phyloP scores from a whole-genome alignment of 2,329 filamentous ascomycete genomes.

The Talaromyces islandicus region DNA sequence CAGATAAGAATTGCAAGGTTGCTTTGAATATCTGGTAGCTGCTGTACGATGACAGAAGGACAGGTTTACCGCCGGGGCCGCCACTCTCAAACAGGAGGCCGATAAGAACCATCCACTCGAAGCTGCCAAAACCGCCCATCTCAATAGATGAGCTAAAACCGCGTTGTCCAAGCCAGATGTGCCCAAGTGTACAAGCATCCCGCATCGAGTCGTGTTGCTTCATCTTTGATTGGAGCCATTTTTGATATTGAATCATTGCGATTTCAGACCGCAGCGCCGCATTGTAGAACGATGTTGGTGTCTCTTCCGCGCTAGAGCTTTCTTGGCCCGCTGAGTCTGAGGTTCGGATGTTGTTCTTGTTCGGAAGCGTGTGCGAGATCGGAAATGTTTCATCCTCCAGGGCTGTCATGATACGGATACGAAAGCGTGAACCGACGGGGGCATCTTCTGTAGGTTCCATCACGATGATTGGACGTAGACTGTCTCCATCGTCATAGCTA shows the following conservation, averaged over 20 bases:
- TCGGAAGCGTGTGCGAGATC: constrained; percentile 62
- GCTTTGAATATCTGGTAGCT: constrained; percentile 94
- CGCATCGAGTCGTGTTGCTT: constrained; percentile 67
- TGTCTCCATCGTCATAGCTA: constrained; percentile 65
- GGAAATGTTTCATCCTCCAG: constrained; percentile 65
- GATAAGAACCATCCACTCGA: constrained; percentile 80
- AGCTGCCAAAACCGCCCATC: constrained; percentile 81
- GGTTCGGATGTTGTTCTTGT: constrained; percentile 62
- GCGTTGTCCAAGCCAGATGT: constrained; percentile 82
- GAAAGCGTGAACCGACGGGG: constrained; percentile 40
- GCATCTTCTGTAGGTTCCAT: constrained; percentile 31
- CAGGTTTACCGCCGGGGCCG: constrained; percentile 61
- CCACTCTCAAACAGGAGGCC: constrained; percentile 76
- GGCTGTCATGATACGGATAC: constrained; percentile 72
- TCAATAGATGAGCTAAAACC: constrained; percentile 67
- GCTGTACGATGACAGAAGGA: constrained; percentile 75
- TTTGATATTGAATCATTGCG: constrained; percentile 67
- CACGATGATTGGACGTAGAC: constrained; percentile 63
- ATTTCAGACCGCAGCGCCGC: constrained; percentile 73
- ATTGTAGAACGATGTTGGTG: constrained; percentile 81
- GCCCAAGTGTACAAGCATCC: constrained; percentile 80
- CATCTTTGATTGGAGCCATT: constrained; percentile 63
- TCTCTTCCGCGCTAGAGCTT: constrained; percentile 32
- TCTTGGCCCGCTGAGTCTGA: constrained; percentile 24
- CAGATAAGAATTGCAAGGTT: constrained; percentile 76